A percentile compares a stretch with the other conserved stretches of the same genome.
These are phyloP conservation scores for Nannochloropsis gaditana DNA, from an alignment of 108 stramenopile genomes.

Conservation along the genomic window DNA sequence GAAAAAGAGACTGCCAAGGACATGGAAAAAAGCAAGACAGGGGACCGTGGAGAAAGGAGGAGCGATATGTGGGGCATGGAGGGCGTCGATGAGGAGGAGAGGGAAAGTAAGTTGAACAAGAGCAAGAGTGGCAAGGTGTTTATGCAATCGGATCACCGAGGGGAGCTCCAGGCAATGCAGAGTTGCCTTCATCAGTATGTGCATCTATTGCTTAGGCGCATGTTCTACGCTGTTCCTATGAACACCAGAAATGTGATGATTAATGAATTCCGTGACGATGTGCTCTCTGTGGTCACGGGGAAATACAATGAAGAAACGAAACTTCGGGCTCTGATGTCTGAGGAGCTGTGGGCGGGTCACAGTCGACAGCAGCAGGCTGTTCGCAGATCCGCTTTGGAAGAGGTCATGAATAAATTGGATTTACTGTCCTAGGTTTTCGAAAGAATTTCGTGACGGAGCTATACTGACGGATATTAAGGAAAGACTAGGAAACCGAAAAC, in stretches of 20 bases:
- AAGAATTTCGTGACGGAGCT: too few relatives aligned
- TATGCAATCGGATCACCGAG: neutral
- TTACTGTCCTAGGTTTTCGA: neutral
- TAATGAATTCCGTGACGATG: neutral
- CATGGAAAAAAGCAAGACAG: neutral
- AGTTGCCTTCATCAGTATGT: constrained; percentile 3
- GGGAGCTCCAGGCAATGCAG: neutral
- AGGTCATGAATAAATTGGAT: constrained; percentile 17
- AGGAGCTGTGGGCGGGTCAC: neutral
- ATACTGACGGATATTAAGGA: too few relatives aligned
- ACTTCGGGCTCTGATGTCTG: neutral
- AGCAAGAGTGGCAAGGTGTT: neutral
- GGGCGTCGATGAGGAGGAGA: too few relatives aligned
- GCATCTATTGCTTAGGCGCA: neutral
- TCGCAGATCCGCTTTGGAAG: neutral
- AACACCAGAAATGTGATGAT: constrained; percentile 13
- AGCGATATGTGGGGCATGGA: too few relatives aligned
- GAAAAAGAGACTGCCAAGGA: neutral
- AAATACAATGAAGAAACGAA: neutral
- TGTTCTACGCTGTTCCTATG: neutral
- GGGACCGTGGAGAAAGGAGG: neutral
- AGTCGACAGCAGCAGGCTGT: neutral
- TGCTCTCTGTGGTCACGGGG: neutral
- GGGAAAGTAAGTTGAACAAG: too few relatives aligned
- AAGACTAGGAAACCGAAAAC: too few relatives aligned